Percentiles rank a stretch among this genome's conserved stretches.
Conservation (phyloP, 2,329 filamentous ascomycete species). For the Coleophoma eucalyptorum region DNA sequence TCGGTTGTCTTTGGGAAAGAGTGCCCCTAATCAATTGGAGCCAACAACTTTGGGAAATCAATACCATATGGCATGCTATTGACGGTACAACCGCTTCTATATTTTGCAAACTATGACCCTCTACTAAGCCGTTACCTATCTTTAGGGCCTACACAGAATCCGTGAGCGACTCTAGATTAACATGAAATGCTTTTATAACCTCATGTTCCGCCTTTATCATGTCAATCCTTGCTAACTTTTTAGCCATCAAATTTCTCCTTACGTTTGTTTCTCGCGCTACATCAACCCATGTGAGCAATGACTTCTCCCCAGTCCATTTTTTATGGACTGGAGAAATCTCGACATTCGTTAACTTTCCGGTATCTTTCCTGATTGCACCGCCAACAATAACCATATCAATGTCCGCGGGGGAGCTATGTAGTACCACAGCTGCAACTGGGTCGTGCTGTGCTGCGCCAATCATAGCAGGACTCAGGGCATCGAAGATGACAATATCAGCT, state of each 20-base stretch:
- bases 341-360: slow-evolving; percentile 16
- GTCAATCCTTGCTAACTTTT: slow-evolving; percentile 25
- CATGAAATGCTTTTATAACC: slow-evolving; percentile 23
- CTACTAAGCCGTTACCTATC: too few species aligned
- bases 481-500: slow-evolving; percentile 46
- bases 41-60: too few species aligned
- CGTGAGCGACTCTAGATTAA: too few species aligned
- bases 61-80: too few species aligned
- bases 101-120: too few species aligned
- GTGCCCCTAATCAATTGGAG: too few species aligned
- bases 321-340: slow-evolving; percentile 4
- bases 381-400: slow-evolving; percentile 39
- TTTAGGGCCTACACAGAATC: too few species aligned
- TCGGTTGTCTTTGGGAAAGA: too few species aligned
- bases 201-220: slow-evolving; percentile 25
- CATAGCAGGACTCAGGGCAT: slow-evolving; percentile 35
- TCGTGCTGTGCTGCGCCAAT: slow-evolving; percentile 35
- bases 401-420: slow-evolving; percentile 36
- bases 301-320: slow-evolving; percentile 13
- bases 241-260: slow-evolving; percentile 24
- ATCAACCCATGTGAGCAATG: slow-evolving; percentile 24
- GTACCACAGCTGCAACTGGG: slow-evolving; percentile 36
- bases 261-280: slow-evolving; percentile 25
- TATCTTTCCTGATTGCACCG: slow-evolving; percentile 34
- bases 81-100: too few species aligned